Evolutionary conservation across 371 early-diverging fungal genomes (phyloP).

Genomic region (Mucor saturninus): DNA sequence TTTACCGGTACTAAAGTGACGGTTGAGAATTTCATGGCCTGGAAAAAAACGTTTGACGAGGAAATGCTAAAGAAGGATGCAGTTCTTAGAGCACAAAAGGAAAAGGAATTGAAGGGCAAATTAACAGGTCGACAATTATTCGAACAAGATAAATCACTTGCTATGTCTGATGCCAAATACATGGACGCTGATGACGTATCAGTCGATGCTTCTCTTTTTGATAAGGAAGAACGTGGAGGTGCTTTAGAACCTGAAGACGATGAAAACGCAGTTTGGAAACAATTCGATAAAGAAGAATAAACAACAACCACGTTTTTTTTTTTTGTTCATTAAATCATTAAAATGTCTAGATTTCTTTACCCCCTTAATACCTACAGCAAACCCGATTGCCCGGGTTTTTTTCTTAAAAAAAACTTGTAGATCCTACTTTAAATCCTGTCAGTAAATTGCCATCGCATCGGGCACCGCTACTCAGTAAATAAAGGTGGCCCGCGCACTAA

Average conservation of each 20-base stretch:
- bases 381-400: no score
- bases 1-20: constrained; percentile 90
- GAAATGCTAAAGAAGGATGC: constrained; percentile 72
- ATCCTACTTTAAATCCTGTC: no score
- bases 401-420: no score
- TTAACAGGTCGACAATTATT: constrained; percentile 85
- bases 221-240: constrained; percentile 52
- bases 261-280: constrained; percentile 51
- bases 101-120: constrained; percentile 56
- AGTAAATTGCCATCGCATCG: no score
- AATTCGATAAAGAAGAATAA: constrained; percentile 40
- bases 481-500: no score
- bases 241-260: constrained; percentile 66
- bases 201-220: constrained; percentile 78
- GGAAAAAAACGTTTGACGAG: constrained; percentile 80
- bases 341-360: no score
- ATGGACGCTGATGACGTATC: constrained; percentile 88
- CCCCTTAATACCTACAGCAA: no score
- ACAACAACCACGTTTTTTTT: neutral
- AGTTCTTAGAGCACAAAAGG: constrained; percentile 50
- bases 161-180: constrained; percentile 80
- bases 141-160: constrained; percentile 86
- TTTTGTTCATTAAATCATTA: neutral
- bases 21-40: constrained; percentile 73
- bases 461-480: no score